Percentiles rank a stretch among this genome's conserved stretches.
These are phyloP conservation scores for Magnusiomyces suaveolens DNA, from an alignment of 1,139 yeast species.

Conservation along the genomic window DNA sequence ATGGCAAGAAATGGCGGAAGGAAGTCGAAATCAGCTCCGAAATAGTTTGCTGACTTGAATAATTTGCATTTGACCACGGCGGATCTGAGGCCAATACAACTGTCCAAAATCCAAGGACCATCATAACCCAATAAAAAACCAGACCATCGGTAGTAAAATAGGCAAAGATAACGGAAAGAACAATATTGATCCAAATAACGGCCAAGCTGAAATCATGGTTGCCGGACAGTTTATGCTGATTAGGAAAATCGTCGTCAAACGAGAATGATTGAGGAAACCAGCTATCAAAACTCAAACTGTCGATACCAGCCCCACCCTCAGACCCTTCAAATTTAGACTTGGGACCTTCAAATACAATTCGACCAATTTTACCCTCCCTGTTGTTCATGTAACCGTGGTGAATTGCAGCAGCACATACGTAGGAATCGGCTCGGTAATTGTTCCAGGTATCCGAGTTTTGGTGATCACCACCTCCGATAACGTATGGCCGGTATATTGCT, in stretches of 20 bases:
- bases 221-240: constrained; percentile 33
- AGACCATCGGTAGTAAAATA: constrained; percentile 48
- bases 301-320: constrained; percentile 39
- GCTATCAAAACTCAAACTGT: constrained; percentile 55
- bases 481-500: constrained; percentile 61
- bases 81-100: constrained; percentile 75
- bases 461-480: constrained; percentile 54
- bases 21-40: constrained; percentile 61
- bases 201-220: constrained; percentile 60
- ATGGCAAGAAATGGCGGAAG: constrained; percentile 65
- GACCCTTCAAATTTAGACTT: constrained; percentile 37
- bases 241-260: constrained; percentile 36
- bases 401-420: constrained; percentile 80
- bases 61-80: constrained; percentile 41
- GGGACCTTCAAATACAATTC: constrained; percentile 48
- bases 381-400: constrained; percentile 77
- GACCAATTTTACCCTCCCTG: constrained; percentile 71
- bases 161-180: constrained; percentile 45
- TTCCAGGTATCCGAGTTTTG: constrained; percentile 13
- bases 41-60: constrained; percentile 40
- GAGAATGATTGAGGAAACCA: constrained; percentile 67
- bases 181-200: constrained; percentile 48
- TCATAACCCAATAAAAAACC: constrained; percentile 52
- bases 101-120: constrained; percentile 78
- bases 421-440: constrained; percentile 82